phyloP scores from a whole-genome alignment of 2,329 filamentous ascomycete species.

The Pseudopyricularia cyperi region DNA sequence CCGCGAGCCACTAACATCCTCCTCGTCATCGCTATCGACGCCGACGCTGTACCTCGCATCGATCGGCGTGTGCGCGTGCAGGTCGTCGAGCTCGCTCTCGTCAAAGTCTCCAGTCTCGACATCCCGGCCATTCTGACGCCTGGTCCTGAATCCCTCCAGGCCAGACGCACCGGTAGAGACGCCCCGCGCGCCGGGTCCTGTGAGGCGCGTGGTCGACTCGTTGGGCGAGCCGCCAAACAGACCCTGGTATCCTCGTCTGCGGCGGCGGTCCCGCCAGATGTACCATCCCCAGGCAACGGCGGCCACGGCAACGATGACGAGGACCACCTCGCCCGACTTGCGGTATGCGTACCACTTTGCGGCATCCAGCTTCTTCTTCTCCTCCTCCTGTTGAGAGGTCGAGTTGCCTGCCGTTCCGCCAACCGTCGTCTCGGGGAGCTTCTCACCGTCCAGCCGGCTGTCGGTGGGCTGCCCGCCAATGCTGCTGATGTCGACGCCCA shows the following conservation, averaged over 20 bases:
- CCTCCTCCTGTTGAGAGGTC: conserved; percentile 51
- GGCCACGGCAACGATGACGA: conserved; percentile 67
- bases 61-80: conserved; percentile 37
- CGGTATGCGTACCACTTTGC: conserved; percentile 85
- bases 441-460: conserved; percentile 74
- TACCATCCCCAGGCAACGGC: conserved; percentile 64
- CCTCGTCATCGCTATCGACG: conserved; percentile 43
- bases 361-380: conserved; percentile 61
- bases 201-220: conserved; percentile 10
- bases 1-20: conserved; percentile 15
- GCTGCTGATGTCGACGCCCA: conserved; percentile 78
- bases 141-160: conserved; percentile 33
- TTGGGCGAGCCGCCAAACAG: conserved; percentile 26
- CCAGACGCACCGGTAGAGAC: conserved; percentile 12
- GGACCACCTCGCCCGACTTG: conserved; percentile 72
- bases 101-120: conserved; percentile 54
- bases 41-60: conserved; percentile 43
- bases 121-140: conserved; percentile 30
- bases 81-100: conserved; percentile 50
- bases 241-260: conserved; percentile 39
- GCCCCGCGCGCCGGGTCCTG: conserved; percentile 3
- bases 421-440: conserved; percentile 64
- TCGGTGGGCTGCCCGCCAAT: conserved; percentile 74
- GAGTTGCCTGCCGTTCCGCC: conserved; percentile 48
- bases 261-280: conserved; percentile 49